Evolutionary conservation across 371 early-diverging fungal species (phyloP).

Genomic region (Rhizopus sp.): DNA sequence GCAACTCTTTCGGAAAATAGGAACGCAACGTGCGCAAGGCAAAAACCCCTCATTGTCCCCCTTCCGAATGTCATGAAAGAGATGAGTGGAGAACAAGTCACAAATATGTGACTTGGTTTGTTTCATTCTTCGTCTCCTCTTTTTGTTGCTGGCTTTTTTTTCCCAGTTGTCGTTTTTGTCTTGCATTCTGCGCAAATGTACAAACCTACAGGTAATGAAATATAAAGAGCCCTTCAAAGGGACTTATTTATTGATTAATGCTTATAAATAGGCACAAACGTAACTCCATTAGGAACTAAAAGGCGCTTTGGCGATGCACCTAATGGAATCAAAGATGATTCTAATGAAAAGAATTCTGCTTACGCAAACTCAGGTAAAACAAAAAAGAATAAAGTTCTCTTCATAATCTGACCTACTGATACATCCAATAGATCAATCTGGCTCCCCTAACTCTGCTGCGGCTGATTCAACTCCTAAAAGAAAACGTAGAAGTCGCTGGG

Average conservation of each 20-base stretch:
- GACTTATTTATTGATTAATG: too few relatives aligned
- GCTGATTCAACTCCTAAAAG: slow-evolving; percentile 46
- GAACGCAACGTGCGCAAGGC: too few relatives aligned
- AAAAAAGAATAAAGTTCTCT: neutral
- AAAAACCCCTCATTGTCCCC: too few relatives aligned
- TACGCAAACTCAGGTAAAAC: neutral
- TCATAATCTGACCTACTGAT: neutral
- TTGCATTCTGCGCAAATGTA: slow-evolving; percentile 13
- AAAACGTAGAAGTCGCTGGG: slow-evolving; percentile 86
- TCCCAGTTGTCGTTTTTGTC: slow-evolving; percentile 2
- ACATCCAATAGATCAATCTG: neutral
- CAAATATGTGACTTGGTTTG: neutral
- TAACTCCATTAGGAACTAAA: slow-evolving; percentile 45
- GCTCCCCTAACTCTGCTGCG: slow-evolving; percentile 5
- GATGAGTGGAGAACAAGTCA: neutral
- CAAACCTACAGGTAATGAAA: slow-evolving; percentile 26
- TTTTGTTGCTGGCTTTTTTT: slow-evolving; percentile 1
- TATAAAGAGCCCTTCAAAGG: too few relatives aligned
- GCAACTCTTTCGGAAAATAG: too few relatives aligned
- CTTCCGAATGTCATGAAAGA: too few relatives aligned
- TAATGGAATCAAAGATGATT: slow-evolving; percentile 1
- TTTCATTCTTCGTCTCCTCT: neutral
- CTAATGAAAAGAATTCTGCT: neutral
- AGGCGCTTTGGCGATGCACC: slow-evolving; percentile 36
- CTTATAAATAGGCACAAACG: slow-evolving; percentile 41